Evolutionary conservation across 148 eudicot species (phyloP), one percentile per base, ranked within the genome.

Genomic region (Dianthus caryophyllus): DNA sequence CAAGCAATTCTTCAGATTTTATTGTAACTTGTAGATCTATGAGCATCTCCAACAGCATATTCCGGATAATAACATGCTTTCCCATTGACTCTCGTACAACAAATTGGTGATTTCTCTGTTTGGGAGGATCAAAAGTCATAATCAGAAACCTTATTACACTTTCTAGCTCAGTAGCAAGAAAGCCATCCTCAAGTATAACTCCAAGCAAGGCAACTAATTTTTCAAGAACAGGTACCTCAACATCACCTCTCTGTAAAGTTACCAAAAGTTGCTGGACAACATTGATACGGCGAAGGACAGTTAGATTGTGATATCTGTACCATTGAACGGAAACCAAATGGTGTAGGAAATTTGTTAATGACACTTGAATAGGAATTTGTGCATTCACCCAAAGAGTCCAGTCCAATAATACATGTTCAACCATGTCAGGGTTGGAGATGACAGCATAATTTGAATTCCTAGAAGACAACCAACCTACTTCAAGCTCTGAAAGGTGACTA

Each of bases 351-450:
- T 90, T 96, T 73, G 90, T 68, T 30, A 95, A 77, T 53, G 99
- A 81, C 75, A 95, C 87, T 76, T 95, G 99, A 52, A 95, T 82
- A 44, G 96, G 80, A 79, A 90, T 82, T 57, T 87, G 89, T 52
- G 99, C 91, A 61, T 84, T 83, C 58, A 95, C 99, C 99, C 99
- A 95, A 49, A 95, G 81, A 46, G 99, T 95, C 99, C 99, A 95
- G 73, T 95, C 99, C 79, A 95, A 84, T 68, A 95, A 82, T 9
- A 95, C 91, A 80, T 95, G 96, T 70, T 95, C 99, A 64, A 95
- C 96, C 99, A 95, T 95, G 73, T 95, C 97, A 17, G 96, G 85
- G 78, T 95, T 95, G 63, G 97, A 88, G 41, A 95, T 82, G 66
- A 95, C 97, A 73, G 88, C 86, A 82, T 97, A 95, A 70, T 91